Evolutionary conservation across 257 asterid species (phyloP).

Genomic region (Fraxinus americana): DNA sequence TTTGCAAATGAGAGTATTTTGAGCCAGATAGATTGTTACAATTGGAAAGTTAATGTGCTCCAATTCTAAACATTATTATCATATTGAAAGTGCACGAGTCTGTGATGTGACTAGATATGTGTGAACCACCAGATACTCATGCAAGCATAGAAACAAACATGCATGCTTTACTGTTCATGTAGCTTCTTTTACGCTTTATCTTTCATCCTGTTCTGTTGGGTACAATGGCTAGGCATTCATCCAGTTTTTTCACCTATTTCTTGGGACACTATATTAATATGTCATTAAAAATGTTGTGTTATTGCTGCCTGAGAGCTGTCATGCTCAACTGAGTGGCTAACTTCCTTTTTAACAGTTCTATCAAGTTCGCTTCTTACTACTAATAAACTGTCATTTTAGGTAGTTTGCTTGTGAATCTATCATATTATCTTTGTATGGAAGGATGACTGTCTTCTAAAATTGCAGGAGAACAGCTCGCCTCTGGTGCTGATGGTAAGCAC

Average conservation of each 20-base stretch:
- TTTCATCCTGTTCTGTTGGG: neutral
- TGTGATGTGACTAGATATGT: neutral
- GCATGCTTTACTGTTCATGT: neutral
- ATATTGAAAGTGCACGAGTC: neutral
- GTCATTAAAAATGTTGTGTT: conserved; percentile 1
- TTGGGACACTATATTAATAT: neutral
- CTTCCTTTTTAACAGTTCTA: neutral
- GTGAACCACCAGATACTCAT: neutral
- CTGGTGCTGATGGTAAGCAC: conserved; percentile 92
- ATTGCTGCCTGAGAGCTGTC: neutral
- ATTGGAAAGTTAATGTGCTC: neutral
- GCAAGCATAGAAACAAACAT: neutral
- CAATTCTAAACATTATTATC: neutral
- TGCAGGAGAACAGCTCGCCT: conserved; percentile 94
- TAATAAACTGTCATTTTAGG: neutral
- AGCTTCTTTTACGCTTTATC: conserved; percentile 4
- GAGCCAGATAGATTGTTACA: neutral
- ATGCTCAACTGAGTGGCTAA: conserved; percentile 2
- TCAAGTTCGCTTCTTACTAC: neutral
- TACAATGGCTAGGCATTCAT: conserved; percentile 4
- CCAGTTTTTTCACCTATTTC: conserved; percentile 7
- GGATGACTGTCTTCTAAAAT: conserved; percentile 27
- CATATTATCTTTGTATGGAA: conserved; percentile 1
- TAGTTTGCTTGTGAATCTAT: conserved; percentile 18
- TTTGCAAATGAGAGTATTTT: neutral